These are phyloP conservation scores for Fusarium sp. DNA, from an alignment of 2,329 filamentous ascomycete species.

Conservation along the genomic window DNA sequence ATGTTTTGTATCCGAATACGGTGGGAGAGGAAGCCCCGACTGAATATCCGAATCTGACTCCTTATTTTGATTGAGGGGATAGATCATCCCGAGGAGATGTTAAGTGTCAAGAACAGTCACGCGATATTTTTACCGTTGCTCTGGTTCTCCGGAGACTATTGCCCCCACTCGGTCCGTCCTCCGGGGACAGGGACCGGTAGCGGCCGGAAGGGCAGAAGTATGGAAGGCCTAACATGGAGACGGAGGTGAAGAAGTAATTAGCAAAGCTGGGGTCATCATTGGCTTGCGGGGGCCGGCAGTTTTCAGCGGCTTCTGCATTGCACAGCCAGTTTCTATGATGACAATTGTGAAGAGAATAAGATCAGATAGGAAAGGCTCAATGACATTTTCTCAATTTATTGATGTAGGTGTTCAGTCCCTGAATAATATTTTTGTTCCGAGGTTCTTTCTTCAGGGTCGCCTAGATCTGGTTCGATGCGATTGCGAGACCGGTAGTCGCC, in stretches of 20 bases:
- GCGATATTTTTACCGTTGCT: slow-evolving; percentile 7
- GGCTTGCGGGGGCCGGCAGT: slow-evolving; percentile 27
- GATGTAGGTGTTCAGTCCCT: background rate
- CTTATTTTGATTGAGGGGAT: background rate
- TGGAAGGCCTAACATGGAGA: background rate
- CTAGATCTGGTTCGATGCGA: slow-evolving; percentile 17
- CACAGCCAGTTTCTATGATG: background rate
- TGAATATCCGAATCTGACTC: background rate
- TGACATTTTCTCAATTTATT: background rate
- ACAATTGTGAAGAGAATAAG: background rate
- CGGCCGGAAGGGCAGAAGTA: slow-evolving; percentile 12
- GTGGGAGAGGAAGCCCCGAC: background rate
- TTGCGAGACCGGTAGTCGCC: slow-evolving; percentile 25
- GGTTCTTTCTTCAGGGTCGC: background rate
- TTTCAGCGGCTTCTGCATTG: slow-evolving; percentile 6
- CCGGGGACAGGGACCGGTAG: slow-evolving; percentile 13
- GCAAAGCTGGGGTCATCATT: slow-evolving; percentile 46
- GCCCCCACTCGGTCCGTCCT: slow-evolving; percentile 28
- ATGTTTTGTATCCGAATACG: slow-evolving; percentile 9
- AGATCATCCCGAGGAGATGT: slow-evolving; percentile 25
- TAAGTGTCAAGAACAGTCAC: background rate
- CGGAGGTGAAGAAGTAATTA: slow-evolving; percentile 35
- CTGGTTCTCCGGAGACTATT: slow-evolving; percentile 7
- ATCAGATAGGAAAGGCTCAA: background rate
- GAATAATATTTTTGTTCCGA: slow-evolving; percentile 1